A percentile compares a stretch with the other conserved stretches of the same genome.
Evolutionary conservation across 1,139 yeast genomes (phyloP).

Genomic region (Arxiozyma slooffiae): DNA sequence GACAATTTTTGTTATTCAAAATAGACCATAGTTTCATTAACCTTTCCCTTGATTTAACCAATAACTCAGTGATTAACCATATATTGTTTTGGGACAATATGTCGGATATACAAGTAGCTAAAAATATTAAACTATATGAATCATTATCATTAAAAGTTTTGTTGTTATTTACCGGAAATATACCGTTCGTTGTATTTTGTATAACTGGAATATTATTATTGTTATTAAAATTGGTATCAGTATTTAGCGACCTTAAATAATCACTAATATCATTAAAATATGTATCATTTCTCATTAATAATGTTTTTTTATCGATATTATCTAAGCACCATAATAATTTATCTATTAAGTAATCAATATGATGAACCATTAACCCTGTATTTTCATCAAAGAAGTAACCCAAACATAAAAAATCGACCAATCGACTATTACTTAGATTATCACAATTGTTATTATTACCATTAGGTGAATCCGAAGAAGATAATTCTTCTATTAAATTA

Average conservation of each 20-base stretch:
- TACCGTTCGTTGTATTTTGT: background rate
- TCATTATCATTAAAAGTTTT: background rate
- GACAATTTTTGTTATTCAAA: conserved; percentile 49
- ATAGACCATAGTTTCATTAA: conserved; percentile 70
- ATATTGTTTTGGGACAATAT: conserved; percentile 70
- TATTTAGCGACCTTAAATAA: conserved; percentile 17
- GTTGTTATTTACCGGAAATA: background rate
- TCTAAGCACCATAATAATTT: conserved; percentile 19
- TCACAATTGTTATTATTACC: background rate
- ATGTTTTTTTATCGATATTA: conserved; percentile 9
- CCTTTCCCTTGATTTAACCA: conserved; percentile 61
- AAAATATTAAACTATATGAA: background rate
- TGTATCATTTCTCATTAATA: background rate
- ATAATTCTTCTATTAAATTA: conserved; percentile 43
- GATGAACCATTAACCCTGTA: conserved; percentile 33
- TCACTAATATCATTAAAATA: background rate
- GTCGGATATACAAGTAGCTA: conserved; percentile 42
- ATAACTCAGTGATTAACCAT: conserved; percentile 85
- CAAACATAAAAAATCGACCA: conserved; percentile 44
- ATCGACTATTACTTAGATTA: conserved; percentile 28
- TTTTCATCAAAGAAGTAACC: conserved; percentile 30
- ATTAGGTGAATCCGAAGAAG: conserved; percentile 22
- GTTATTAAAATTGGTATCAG: conserved; percentile 8
- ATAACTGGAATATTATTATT: background rate
- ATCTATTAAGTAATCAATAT: conserved; percentile 30